Evolutionary conservation across 495 filamentous ascomycete genomes (phyloP).

Genomic region (Penicillium lividum): DNA sequence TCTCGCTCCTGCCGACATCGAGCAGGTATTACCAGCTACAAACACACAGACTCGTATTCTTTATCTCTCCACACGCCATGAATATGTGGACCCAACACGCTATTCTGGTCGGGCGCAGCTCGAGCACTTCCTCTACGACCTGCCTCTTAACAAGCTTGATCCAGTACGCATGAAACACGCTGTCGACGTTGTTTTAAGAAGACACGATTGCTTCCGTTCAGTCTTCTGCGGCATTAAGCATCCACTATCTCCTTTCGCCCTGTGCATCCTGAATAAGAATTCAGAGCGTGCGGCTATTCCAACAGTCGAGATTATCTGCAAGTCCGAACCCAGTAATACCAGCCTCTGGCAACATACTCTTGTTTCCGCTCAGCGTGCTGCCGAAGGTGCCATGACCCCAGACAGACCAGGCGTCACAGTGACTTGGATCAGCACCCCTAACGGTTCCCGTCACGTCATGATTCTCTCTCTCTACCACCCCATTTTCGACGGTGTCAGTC

Average conservation of each 20-base stretch:
- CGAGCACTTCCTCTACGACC: conserved; percentile 1
- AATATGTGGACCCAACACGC: not conserved
- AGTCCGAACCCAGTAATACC: not conserved
- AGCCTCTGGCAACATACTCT: conserved; percentile 3
- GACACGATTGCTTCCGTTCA: conserved; percentile 2
- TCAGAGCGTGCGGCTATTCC: not conserved
- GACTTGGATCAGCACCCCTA: not conserved
- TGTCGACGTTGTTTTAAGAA: not conserved
- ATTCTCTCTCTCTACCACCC: conserved; percentile 1
- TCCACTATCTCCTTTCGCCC: not conserved
- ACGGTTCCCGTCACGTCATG: not conserved
- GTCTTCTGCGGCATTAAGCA: not conserved
- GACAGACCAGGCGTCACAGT: not conserved
- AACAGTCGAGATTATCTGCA: not conserved
- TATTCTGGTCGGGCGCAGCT: not conserved
- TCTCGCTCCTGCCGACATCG: conserved; percentile 48
- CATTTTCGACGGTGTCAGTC: not conserved
- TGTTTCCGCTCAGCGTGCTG: not conserved
- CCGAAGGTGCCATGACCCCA: not conserved
- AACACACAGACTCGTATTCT: conserved; percentile 76
- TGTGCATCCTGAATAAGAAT: not conserved
- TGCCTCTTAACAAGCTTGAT: conserved; percentile 3
- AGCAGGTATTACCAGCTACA: conserved; percentile 69
- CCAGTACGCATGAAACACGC: not conserved
- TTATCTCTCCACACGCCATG: not conserved